These are phyloP conservation scores for Phaeomoniella chlamydospora DNA, from an alignment of 2,329 filamentous ascomycete genomes.

Conservation along the genomic window DNA sequence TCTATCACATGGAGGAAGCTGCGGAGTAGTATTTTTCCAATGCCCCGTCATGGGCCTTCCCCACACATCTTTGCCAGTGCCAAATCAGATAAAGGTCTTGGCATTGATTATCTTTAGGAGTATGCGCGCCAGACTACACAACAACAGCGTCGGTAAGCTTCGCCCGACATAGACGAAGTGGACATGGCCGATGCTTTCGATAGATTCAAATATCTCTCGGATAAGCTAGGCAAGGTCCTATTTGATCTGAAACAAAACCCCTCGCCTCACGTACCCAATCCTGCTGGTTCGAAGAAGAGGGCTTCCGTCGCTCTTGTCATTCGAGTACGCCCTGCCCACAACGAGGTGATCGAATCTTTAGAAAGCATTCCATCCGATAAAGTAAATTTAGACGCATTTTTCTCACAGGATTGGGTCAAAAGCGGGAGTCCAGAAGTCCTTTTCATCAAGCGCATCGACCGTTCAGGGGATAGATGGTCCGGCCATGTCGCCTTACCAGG, in stretches of 20 bases:
- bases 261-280: constrained; percentile 29
- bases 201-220: neutral
- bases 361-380: constrained; percentile 13
- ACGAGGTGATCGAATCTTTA: constrained; percentile 32
- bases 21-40: no score
- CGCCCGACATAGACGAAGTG: no score
- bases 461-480: constrained; percentile 54
- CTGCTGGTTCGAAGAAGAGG: constrained; percentile 37
- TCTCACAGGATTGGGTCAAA: constrained; percentile 49
- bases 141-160: no score
- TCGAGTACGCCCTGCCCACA: constrained; percentile 43
- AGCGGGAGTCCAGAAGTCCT: constrained; percentile 53
- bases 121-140: no score
- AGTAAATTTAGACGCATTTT: constrained; percentile 41
- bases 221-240: constrained; percentile 16
- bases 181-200: neutral
- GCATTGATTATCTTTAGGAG: no score
- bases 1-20: no score
- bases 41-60: no score
- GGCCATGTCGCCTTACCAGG: constrained; percentile 55
- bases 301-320: constrained; percentile 54
- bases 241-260: constrained; percentile 18
- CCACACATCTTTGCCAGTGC: no score
- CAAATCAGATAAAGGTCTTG: no score
- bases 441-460: constrained; percentile 54